These are phyloP conservation scores for Amanita jacksonii DNA, from an alignment of 768 basidiomycete species.

Conservation along the genomic window DNA sequence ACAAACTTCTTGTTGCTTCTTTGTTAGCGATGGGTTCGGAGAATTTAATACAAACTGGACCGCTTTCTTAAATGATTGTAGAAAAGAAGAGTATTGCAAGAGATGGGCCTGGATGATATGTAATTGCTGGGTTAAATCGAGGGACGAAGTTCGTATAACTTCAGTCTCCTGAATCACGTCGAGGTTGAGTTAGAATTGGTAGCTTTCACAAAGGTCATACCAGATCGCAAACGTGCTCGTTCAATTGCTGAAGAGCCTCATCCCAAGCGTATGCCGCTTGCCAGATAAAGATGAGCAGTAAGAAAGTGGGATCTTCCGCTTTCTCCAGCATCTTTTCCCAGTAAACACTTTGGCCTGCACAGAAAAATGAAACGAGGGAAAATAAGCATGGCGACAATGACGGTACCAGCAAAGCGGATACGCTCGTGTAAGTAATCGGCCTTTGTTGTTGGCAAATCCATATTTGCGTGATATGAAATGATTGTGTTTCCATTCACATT, in stretches of 20 bases:
- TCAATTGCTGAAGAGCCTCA: slow-evolving; percentile 44
- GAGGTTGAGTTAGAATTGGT: background rate
- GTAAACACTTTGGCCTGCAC: slow-evolving; percentile 33
- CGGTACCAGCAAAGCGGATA: slow-evolving; percentile 35
- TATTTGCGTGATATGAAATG: slow-evolving; percentile 38
- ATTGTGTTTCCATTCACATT: slow-evolving; percentile 35
- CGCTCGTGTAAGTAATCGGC: slow-evolving; percentile 36
- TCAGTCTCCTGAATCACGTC: slow-evolving; percentile 32
- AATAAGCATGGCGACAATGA: background rate
- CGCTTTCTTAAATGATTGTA: slow-evolving; percentile 45
- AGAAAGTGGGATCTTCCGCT: slow-evolving; percentile 44
- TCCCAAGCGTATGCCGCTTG: slow-evolving; percentile 57
- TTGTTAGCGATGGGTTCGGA: slow-evolving; percentile 40
- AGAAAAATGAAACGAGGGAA: slow-evolving; percentile 4
- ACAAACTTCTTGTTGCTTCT: slow-evolving; percentile 21
- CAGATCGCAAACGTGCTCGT: slow-evolving; percentile 38
- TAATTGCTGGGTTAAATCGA: slow-evolving; percentile 41
- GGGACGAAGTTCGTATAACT: slow-evolving; percentile 32
- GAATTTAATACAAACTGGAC: slow-evolving; percentile 41
- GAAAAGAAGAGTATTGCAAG: slow-evolving; percentile 45
- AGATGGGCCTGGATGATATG: slow-evolving; percentile 53
- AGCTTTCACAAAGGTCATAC: slow-evolving; percentile 21
- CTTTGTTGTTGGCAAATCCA: slow-evolving; percentile 28
- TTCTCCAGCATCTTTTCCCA: slow-evolving; percentile 33
- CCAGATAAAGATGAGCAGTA: slow-evolving; percentile 47